Evolutionary conservation across 768 basidiomycete species (phyloP), one percentile per base, ranked within the genome.

Genomic region (Leucosporidium creatinivorum): DNA sequence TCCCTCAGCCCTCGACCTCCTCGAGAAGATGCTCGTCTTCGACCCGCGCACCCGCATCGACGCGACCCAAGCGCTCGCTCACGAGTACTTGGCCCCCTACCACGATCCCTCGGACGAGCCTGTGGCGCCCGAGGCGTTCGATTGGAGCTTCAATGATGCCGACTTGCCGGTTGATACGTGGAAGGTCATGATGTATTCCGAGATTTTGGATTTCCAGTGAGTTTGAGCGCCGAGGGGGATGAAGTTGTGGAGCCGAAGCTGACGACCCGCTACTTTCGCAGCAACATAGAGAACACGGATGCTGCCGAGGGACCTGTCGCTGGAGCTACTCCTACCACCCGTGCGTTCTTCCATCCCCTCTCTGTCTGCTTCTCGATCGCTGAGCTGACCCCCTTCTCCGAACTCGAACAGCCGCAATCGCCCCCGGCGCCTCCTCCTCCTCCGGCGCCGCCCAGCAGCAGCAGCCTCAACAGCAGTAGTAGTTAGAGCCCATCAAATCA

Each of bases 81-180:
- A 98, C 80, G 87, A 89, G 74, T 99, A 98, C 79, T 91, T 99
- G 26, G 85, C 90, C 2, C 96, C 94, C 3, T 99, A 99, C 77
- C 96, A 99, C 76, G 96, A 99, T 79, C 93, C 94, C 12, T 92
- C 91, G 3, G 96, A 99, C 77, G 96, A 99, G 77, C 96, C 96
- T 13, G 86, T 87, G 25, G 91, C 96, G 18, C 85, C 82, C 23
- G 93, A 97, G 77, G 88, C 89, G 76, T 99, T 99, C 75, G 96
- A 99, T 79, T 99, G 96, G 96, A 89, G 87, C 75, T 99, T 99
- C 85, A 99, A 99, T 79, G 96, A 99, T 72, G 96, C 96, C 25
- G 96, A 99, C 78, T 82, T 99, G 55, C 96, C 96, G 0, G 89
- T 98, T 17, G 96, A 99, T 76, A 94, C 91, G 1, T 99, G 96